A percentile compares a stretch with the other conserved stretches of the same genome.
Evolutionary conservation across 495 filamentous ascomycete genomes (phyloP).

Genomic region (Umbilicaria muhlenbergii): DNA sequence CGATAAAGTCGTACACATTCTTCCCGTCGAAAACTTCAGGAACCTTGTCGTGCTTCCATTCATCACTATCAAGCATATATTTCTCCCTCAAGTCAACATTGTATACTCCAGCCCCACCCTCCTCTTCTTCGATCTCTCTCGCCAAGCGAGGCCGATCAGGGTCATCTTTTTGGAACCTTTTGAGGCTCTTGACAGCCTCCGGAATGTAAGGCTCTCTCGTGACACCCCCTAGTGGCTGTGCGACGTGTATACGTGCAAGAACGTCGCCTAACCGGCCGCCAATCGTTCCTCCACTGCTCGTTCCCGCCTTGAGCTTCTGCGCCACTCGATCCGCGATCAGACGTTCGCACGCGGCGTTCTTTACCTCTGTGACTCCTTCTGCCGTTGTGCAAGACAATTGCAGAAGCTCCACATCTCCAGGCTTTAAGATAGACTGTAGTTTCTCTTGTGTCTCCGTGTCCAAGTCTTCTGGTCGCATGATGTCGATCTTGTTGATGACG

Average conservation of each 20-base stretch:
- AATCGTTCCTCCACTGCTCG: constrained; percentile 51
- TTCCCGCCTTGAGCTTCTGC: constrained; percentile 86
- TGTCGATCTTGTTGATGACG: constrained; percentile 96
- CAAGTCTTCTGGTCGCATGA: constrained; percentile 74
- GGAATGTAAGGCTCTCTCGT: constrained; percentile 75
- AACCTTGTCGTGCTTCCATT: constrained; percentile 93
- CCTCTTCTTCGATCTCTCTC: constrained; percentile 79
- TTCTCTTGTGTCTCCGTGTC: constrained; percentile 64
- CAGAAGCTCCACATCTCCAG: constrained; percentile 77
- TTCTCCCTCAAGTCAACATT: constrained; percentile 79
- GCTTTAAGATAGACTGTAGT: constrained; percentile 64
- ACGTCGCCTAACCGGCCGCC: constrained; percentile 75
- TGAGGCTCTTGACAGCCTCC: constrained; percentile 59
- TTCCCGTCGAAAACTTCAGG: constrained; percentile 86
- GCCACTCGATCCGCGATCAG: constrained; percentile 83
- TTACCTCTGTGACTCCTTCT: constrained; percentile 85
- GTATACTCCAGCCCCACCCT: constrained; percentile 90
- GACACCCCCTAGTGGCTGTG: constrained; percentile 69
- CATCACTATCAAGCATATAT: constrained; percentile 66
- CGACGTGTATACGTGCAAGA: constrained; percentile 87
- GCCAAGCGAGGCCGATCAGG: constrained; percentile 64
- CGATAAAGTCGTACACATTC: constrained; percentile 94
- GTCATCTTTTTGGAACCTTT: constrained; percentile 82
- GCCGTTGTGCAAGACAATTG: constrained; percentile 88
- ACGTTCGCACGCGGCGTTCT: constrained; percentile 86